Conservation (phyloP, 2,329 filamentous ascomycete genomes). For the Ophiostoma novo-ulmi region DNA sequence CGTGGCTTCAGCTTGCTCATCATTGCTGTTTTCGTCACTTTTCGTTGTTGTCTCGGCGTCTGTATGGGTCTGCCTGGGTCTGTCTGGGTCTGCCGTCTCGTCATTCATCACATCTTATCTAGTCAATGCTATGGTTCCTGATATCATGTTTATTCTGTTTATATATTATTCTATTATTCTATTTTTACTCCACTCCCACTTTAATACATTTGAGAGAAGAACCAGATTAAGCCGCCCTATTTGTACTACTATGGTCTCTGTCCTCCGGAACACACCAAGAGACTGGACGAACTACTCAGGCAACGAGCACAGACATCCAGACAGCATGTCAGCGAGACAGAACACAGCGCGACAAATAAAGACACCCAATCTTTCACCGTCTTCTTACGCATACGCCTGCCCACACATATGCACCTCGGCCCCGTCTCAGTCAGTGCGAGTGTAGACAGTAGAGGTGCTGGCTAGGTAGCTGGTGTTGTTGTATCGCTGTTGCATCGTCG, state of each 20-base stretch:
- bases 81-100: neutral
- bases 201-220: no score
- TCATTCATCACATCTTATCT: neutral
- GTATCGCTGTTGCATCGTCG: no score
- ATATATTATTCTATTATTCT: neutral
- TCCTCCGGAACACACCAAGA: neutral
- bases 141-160: neutral
- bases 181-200: no score
- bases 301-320: neutral
- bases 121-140: neutral
- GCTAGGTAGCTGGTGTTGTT: neutral
- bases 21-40: conserved; percentile 6
- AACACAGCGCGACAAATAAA: neutral
- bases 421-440: neutral
- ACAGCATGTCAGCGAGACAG: neutral
- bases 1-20: conserved; percentile 6
- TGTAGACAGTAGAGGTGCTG: neutral
- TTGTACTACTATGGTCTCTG: neutral
- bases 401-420: neutral
- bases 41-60: neutral
- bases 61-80: neutral
- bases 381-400: neutral
- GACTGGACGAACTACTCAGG: neutral
- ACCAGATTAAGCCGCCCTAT: neutral
- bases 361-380: neutral